Percentiles rank a stretch among this genome's conserved stretches.
Evolutionary conservation across 139 green algal species (phyloP).

Genomic region (Coccomyxa sp.): DNA sequence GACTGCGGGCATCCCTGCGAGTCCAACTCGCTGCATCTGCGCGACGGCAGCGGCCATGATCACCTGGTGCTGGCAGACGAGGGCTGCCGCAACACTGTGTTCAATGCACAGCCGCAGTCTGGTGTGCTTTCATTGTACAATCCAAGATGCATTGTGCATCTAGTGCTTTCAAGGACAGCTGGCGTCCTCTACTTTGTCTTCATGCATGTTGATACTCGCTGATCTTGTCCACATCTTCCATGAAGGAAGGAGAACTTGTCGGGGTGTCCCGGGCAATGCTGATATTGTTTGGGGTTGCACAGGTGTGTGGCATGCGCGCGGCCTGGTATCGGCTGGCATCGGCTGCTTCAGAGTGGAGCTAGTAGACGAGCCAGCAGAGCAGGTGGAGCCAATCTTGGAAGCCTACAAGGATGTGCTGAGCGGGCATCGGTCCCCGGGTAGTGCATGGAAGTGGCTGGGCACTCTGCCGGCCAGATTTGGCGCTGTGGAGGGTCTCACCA

Average conservation of each 20-base stretch:
- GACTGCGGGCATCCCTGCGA: constrained; percentile 88
- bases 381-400: constrained; percentile 56
- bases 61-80: constrained; percentile 84
- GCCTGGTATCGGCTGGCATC: constrained; percentile 35
- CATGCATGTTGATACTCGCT: too few relatives aligned
- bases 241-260: too few relatives aligned
- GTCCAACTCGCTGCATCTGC: constrained; percentile 60
- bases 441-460: not conserved
- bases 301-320: constrained; percentile 6
- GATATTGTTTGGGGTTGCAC: constrained; percentile 4
- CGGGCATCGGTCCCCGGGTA: not conserved
- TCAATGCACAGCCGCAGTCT: constrained; percentile 66
- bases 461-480: not conserved
- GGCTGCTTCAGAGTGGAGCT: constrained; percentile 69
- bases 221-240: too few relatives aligned
- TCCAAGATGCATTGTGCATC: not conserved
- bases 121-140: constrained; percentile 11
- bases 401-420: constrained; percentile 42
- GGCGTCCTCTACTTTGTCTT: too few relatives aligned
- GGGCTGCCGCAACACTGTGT: constrained; percentile 85
- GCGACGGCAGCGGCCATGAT: constrained; percentile 60
- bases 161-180: too few relatives aligned
- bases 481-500: not conserved
- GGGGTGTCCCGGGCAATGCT: not conserved
- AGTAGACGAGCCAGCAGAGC: constrained; percentile 62